A percentile compares a stretch with the other conserved stretches of the same genome.
phyloP scores from a whole-genome alignment of 2,329 filamentous ascomycete species.

The Calonectria pseudoreteaudii region DNA sequence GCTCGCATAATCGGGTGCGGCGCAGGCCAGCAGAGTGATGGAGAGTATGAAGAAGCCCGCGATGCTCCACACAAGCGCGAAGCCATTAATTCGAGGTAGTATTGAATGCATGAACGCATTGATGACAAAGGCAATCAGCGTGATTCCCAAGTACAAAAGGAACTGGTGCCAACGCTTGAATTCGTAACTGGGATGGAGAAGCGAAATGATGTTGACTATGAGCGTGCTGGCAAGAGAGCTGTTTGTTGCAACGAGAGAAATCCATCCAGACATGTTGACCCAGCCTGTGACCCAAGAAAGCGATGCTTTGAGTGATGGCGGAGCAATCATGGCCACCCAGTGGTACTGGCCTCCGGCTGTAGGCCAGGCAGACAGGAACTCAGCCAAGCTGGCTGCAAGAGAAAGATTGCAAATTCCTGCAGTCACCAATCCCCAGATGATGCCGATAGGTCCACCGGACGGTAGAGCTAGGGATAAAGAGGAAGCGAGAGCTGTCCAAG shows the following conservation, averaged over 20 bases:
- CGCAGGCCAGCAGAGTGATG: slow-evolving; percentile 74
- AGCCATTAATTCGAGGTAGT: slow-evolving; percentile 65
- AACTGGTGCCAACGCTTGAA: slow-evolving; percentile 77
- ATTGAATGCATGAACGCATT: slow-evolving; percentile 48
- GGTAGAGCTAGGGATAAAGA: slow-evolving; percentile 65
- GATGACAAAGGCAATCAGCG: slow-evolving; percentile 42
- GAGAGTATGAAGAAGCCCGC: slow-evolving; percentile 75
- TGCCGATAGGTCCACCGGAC: slow-evolving; percentile 69
- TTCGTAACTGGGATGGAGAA: slow-evolving; percentile 68
- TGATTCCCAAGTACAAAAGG: slow-evolving; percentile 56
- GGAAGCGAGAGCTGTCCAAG: slow-evolving; percentile 60
- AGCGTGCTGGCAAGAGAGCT: slow-evolving; percentile 75
- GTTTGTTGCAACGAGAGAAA: slow-evolving; percentile 73
- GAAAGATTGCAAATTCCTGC: slow-evolving; percentile 50
- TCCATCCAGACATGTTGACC: slow-evolving; percentile 77
- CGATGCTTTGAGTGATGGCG: slow-evolving; percentile 29
- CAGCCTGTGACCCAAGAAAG: slow-evolving; percentile 58
- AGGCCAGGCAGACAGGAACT: slow-evolving; percentile 74
- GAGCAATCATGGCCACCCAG: slow-evolving; percentile 69
- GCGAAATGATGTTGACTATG: slow-evolving; percentile 72
- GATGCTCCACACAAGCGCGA: slow-evolving; percentile 77
- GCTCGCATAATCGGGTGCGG: slow-evolving; percentile 68
- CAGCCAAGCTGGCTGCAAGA: slow-evolving; percentile 74
- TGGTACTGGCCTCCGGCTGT: slow-evolving; percentile 74
- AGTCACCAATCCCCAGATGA: slow-evolving; percentile 71